Percentiles rank a stretch among this genome's conserved stretches.
Conservation (phyloP, 768 basidiomycete species). For the Chalciporus sphaerocephalus region DNA sequence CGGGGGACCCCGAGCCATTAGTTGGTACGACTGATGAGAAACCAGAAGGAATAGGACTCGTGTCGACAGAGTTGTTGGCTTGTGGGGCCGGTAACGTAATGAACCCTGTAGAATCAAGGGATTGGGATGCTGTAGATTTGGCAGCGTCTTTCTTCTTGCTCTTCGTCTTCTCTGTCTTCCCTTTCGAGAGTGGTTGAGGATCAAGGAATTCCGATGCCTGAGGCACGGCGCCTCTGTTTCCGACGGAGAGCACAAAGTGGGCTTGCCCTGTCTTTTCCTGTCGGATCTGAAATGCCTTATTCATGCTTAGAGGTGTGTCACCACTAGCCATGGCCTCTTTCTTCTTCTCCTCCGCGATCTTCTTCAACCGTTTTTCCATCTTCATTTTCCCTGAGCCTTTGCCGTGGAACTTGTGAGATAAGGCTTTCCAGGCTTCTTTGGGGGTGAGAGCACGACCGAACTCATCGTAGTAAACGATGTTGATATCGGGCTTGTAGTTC, state of each 20-base stretch:
- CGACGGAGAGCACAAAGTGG: slow-evolving; percentile 92
- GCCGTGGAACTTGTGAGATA: slow-evolving; percentile 97
- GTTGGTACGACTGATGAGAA: slow-evolving; percentile 27
- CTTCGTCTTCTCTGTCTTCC: slow-evolving; percentile 78
- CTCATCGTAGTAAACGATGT: slow-evolving; percentile 96
- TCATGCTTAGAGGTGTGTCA: slow-evolving; percentile 96
- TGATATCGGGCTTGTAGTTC: slow-evolving; percentile 94
- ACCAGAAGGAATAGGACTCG: slow-evolving; percentile 43
- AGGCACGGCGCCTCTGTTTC: slow-evolving; percentile 89
- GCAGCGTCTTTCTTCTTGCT: slow-evolving; percentile 70
- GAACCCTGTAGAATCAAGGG: slow-evolving; percentile 54
- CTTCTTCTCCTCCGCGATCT: slow-evolving; percentile 97
- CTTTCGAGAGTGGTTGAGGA: slow-evolving; percentile 73
- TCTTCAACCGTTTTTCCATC: slow-evolving; percentile 93
- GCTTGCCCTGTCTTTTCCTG: slow-evolving; percentile 95
- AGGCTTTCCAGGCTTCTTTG: slow-evolving; percentile 98
- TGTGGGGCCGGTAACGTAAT: slow-evolving; percentile 67
- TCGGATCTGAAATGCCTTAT: slow-evolving; percentile 84
- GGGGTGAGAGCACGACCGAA: slow-evolving; percentile 82
- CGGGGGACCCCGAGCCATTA: slow-evolving; percentile 52
- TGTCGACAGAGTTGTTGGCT: slow-evolving; percentile 36
- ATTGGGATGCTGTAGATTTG: slow-evolving; percentile 45
- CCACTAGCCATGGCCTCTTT: slow-evolving; percentile 90
- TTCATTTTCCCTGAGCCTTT: slow-evolving; percentile 97
- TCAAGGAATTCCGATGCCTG: slow-evolving; percentile 80